phyloP scores from a whole-genome alignment of 2,329 filamentous ascomycete species.

The Aspergillus thermomutatus region DNA sequence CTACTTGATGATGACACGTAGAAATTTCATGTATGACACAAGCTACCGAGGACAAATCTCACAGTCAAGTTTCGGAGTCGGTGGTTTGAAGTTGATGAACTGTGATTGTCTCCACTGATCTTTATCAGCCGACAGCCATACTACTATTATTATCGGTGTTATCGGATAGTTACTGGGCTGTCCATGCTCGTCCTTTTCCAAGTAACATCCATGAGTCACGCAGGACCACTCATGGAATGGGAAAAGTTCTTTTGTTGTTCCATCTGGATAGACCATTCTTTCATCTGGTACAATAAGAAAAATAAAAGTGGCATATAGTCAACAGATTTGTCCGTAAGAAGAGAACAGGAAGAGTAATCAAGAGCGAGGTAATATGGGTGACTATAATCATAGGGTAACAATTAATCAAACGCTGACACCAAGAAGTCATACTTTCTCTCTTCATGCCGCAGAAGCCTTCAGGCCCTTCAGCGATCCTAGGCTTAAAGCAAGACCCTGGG shows the following conservation, averaged over 20 bases:
- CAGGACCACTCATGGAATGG: not conserved
- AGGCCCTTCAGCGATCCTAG: constrained; percentile 91
- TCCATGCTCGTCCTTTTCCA: too few relatives aligned
- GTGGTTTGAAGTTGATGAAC: not conserved
- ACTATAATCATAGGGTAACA: constrained; percentile 24
- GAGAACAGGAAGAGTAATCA: constrained; percentile 15
- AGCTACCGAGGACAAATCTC: not conserved
- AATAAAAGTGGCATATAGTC: constrained; percentile 19
- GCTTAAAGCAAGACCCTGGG: constrained; percentile 89
- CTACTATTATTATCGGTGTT: not conserved
- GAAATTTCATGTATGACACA: not conserved
- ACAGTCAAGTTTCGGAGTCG: not conserved
- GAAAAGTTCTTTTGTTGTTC: constrained; percentile 3
- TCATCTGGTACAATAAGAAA: constrained; percentile 15
- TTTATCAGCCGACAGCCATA: not conserved
- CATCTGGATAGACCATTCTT: constrained; percentile 13
- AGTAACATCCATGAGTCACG: not conserved
- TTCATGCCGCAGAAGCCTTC: constrained; percentile 60
- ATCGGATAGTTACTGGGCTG: not conserved
- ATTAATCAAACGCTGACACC: constrained; percentile 27
- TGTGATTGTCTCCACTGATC: not conserved
- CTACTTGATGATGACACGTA: not conserved
- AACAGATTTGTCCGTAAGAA: constrained; percentile 30
- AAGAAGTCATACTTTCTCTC: constrained; percentile 19
- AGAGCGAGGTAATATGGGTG: constrained; percentile 9